A percentile compares a stretch with the other conserved stretches of the same genome.
phyloP scores from a whole-genome alignment of 1,284 basidiomycete genomes.

The Exobasidium rhododendri region DNA sequence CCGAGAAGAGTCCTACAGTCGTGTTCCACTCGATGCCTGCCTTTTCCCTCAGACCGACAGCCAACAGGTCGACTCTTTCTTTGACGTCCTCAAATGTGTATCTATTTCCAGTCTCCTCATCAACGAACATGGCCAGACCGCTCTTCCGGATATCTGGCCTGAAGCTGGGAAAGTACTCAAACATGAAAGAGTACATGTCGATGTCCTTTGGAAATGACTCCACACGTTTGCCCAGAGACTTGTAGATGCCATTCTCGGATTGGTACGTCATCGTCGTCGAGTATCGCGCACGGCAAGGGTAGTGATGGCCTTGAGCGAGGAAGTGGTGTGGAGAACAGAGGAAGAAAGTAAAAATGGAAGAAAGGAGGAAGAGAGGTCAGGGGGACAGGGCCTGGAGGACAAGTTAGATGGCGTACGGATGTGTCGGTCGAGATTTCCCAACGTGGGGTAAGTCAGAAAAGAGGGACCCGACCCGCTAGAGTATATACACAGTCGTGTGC shows the following conservation, averaged over 20 bases:
- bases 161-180: slow-evolving; percentile 29
- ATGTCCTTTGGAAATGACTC: slow-evolving; percentile 32
- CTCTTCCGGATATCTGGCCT: slow-evolving; percentile 37
- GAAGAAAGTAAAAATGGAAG: background rate
- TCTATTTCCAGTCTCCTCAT: slow-evolving; percentile 33
- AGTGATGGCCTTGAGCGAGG: no score
- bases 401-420: no score
- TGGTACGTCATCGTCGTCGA: background rate
- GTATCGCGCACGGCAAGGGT: no score
- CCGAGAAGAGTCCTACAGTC: slow-evolving; percentile 29
- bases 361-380: no score
- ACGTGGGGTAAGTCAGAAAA: background rate
- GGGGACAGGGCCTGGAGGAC: no score
- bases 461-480: no score
- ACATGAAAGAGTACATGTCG: slow-evolving; percentile 29
- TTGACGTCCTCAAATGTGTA: slow-evolving; percentile 36
- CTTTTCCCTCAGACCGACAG: slow-evolving; percentile 19
- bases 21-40: slow-evolving; percentile 19
- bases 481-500: no score
- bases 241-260: slow-evolving; percentile 24
- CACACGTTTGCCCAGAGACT: slow-evolving; percentile 24
- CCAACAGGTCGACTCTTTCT: slow-evolving; percentile 29
- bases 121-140: slow-evolving; percentile 33
- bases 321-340: background rate
- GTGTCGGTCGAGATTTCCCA: background rate